phyloP scores from a whole-genome alignment of 495 filamentous ascomycete species.

The Physcia stellaris region DNA sequence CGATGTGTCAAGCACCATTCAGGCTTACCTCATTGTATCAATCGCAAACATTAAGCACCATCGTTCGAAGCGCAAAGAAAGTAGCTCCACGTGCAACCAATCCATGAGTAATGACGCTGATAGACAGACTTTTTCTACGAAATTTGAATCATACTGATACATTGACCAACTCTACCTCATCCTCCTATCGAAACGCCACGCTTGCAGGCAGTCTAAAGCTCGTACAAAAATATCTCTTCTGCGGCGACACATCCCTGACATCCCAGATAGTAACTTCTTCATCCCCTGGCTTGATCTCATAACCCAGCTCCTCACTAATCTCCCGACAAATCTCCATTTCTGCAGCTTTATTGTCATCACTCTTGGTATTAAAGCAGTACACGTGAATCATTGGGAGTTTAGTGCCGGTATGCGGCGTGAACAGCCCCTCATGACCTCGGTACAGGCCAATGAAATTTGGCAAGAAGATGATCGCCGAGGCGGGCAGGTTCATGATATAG shows the following conservation, averaged over 20 bases:
- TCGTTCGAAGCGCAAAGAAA: too few species aligned
- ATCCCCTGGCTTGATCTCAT: slow-evolving; percentile 44
- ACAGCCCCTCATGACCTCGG: slow-evolving; percentile 46
- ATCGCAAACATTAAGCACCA: too few species aligned
- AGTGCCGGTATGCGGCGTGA: slow-evolving; percentile 40
- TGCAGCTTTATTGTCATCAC: slow-evolving; percentile 49
- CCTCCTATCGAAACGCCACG: slow-evolving; percentile 50
- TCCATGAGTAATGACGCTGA: too few species aligned
- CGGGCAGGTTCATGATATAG: slow-evolving; percentile 96
- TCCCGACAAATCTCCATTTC: slow-evolving; percentile 52
- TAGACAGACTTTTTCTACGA: too few species aligned
- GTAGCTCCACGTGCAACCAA: too few species aligned
- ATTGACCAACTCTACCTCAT: too few species aligned
- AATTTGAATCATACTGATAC: too few species aligned
- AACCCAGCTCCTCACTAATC: slow-evolving; percentile 47
- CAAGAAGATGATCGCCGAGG: slow-evolving; percentile 72
- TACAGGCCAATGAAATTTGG: slow-evolving; percentile 78
- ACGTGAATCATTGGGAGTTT: slow-evolving; percentile 76
- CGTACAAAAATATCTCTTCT: slow-evolving; percentile 93
- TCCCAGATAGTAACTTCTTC: slow-evolving; percentile 54
- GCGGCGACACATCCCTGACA: slow-evolving; percentile 79
- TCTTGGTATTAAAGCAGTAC: slow-evolving; percentile 75
- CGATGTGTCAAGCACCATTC: too few species aligned
- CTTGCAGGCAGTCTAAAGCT: slow-evolving; percentile 71
- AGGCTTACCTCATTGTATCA: too few species aligned